Percentiles rank a stretch among this genome's conserved stretches.
phyloP scores from a whole-genome alignment of 345 rosid genomes.

The Pistacia integerrima region DNA sequence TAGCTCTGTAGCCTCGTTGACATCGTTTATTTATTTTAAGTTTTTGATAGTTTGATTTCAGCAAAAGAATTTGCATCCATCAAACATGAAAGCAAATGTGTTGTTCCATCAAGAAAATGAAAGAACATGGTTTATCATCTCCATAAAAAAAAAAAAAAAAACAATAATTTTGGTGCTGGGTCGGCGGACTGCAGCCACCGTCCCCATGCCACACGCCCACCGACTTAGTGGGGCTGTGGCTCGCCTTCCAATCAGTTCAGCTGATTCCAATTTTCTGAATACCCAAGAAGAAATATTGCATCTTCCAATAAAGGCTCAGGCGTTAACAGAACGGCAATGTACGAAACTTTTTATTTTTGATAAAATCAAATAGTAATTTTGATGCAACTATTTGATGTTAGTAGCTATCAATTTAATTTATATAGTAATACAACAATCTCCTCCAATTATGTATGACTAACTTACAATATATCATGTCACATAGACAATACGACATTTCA shows the following conservation, averaged over 20 bases:
- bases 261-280: background rate
- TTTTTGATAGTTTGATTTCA: background rate
- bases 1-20: background rate
- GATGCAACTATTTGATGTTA: too few relatives aligned
- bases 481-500: too few relatives aligned
- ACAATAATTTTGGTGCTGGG: conserved; percentile 6
- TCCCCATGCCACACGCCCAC: background rate
- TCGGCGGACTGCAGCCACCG: background rate
- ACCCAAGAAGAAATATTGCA: too few relatives aligned
- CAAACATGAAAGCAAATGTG: background rate
- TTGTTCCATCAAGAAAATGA: conserved; percentile 1
- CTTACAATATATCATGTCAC: too few relatives aligned
- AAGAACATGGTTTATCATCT: background rate
- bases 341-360: background rate
- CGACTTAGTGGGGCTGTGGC: background rate
- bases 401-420: too few relatives aligned
- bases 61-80: background rate
- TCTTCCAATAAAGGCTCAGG: background rate
- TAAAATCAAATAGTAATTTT: too few relatives aligned
- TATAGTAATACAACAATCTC: too few relatives aligned
- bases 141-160: background rate
- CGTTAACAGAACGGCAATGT: background rate
- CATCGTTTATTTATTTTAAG: background rate
- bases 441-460: too few relatives aligned
- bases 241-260: background rate